Percentiles rank a stretch among this genome's conserved stretches.
Conservation (phyloP, 768 basidiomycete genomes). For the Lyophyllum decastes region DNA sequence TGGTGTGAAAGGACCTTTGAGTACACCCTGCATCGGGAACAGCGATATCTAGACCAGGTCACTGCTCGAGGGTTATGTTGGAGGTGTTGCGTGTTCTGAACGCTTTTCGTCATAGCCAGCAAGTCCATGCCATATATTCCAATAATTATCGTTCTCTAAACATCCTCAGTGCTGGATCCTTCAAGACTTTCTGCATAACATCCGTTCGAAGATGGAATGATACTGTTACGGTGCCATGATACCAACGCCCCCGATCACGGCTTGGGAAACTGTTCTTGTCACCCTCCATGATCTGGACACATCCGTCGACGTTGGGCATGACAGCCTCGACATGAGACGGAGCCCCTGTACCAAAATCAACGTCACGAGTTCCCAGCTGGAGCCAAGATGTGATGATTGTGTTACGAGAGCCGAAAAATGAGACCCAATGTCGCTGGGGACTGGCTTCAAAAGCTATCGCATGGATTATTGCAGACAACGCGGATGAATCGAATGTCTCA, state of each 20-base stretch:
- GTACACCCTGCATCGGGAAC: too few species aligned
- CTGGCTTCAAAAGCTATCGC: slow-evolving; percentile 31
- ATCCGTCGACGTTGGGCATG: slow-evolving; percentile 35
- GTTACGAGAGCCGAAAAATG: slow-evolving; percentile 33
- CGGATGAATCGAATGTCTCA: slow-evolving; percentile 21
- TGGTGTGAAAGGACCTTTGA: too few species aligned
- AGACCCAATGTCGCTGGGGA: slow-evolving; percentile 33
- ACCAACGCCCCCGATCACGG: slow-evolving; percentile 17
- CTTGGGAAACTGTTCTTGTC: not conserved
- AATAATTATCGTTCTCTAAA: slow-evolving; percentile 7
- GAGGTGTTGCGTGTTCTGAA: too few species aligned
- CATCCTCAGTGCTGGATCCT: slow-evolving; percentile 24
- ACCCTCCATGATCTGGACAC: slow-evolving; percentile 32
- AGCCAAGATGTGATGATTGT: slow-evolving; percentile 37
- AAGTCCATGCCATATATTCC: too few species aligned
- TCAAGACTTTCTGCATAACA: slow-evolving; percentile 23
- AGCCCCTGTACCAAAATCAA: slow-evolving; percentile 31
- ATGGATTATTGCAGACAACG: slow-evolving; percentile 32
- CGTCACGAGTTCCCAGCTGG: slow-evolving; percentile 29
- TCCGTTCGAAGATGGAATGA: slow-evolving; percentile 22
- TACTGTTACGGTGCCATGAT: slow-evolving; percentile 22
- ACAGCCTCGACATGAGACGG: slow-evolving; percentile 31
- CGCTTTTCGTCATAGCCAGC: too few species aligned
- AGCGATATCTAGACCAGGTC: too few species aligned
- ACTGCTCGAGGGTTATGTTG: too few species aligned